Base-by-base conservation (phyloP, 2,329 filamentous ascomycete species). In the Chaetomium strumarium region DNA sequence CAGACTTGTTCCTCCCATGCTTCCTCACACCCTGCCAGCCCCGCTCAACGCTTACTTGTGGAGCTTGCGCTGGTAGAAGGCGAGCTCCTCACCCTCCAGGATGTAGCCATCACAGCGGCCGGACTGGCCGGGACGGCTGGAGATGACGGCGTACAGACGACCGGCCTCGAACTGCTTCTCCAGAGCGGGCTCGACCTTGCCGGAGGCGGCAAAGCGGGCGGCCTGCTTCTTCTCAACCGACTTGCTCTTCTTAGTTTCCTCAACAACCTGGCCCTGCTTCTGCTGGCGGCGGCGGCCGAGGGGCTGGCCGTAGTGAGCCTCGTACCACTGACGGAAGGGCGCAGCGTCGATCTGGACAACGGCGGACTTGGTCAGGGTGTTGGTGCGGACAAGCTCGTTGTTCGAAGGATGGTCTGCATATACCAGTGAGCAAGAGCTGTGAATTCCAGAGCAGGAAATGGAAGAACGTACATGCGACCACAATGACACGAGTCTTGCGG, bases 341-440 rank as follows among this genome's bases (percentile, higher is more conserved):
- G 93, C 90, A 68, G 95, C 93, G 77, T 99, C 93, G 78, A 99
- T 81, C 83, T 99, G 93, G 75, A 99, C 89, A 71, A 99, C 89
- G 79, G 93, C 93, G 72, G 90, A 90, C 81, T 91, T 95, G 83
- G 93, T 99, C 75, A 99, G 84, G 80, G 93, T 97, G 87, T 99
- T 99, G 78, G 93, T 99, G 73, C 93, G 93, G 82, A 99, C 91
- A 68, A 99, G 85, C 81, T 99, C 93, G 90, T 99, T 99, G 91
- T 99, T 99, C 75, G 92, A 96, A 61, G 93, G 95, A 80, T 99
- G 95, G 88, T 90, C 61, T 63, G 19, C 7, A 4, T 3, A 29
- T 11, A n/a, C 17, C 3, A 1, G 45, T 62, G 40, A 61, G 53
- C 34, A 38, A 12, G 33, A 9, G 11, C 13, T n/a, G n/a, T n/a